Evolutionary conservation across 2,329 filamentous ascomycete species (phyloP).

Genomic region (Ilyonectria mors-panacis): DNA sequence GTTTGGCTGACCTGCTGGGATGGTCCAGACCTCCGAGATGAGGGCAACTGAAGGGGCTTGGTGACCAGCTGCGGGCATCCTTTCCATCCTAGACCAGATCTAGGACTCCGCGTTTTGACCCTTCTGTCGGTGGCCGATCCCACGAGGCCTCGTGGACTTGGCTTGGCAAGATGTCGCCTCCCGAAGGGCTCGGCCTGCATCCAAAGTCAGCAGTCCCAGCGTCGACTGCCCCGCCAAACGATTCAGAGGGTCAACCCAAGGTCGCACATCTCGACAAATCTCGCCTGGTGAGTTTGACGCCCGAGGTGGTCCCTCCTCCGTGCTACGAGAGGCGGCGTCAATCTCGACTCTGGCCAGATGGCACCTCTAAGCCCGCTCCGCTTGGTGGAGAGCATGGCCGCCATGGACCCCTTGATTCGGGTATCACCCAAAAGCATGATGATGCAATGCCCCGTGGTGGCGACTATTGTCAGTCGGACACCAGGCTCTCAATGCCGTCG

Average conservation of each 20-base stretch:
- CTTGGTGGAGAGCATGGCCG: slow-evolving; percentile 23
- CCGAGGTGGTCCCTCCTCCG: slow-evolving; percentile 34
- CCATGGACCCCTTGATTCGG: slow-evolving; percentile 27
- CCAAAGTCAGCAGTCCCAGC: slow-evolving; percentile 23
- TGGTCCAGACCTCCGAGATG: slow-evolving; percentile 20
- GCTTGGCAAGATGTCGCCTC: slow-evolving; percentile 41
- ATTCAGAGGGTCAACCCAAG: slow-evolving; percentile 16
- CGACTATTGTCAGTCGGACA: slow-evolving; percentile 28
- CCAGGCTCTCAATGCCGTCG: slow-evolving; percentile 32
- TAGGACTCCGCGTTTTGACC: slow-evolving; percentile 11
- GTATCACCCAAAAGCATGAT: slow-evolving; percentile 41
- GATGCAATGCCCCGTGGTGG: slow-evolving; percentile 38
- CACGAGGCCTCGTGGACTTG: slow-evolving; percentile 43
- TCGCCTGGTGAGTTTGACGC: slow-evolving; percentile 40
- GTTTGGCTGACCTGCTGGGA: slow-evolving; percentile 34
- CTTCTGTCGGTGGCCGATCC: slow-evolving; percentile 27
- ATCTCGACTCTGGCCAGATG: slow-evolving; percentile 25
- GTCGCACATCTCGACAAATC: slow-evolving; percentile 44
- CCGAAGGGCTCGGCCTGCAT: slow-evolving; percentile 41
- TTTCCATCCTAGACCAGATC: slow-evolving; percentile 35
- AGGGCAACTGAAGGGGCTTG: slow-evolving; percentile 36
- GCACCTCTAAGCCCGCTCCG: slow-evolving; percentile 13
- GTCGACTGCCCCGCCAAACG: slow-evolving; percentile 25
- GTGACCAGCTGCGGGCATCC: slow-evolving; percentile 26
- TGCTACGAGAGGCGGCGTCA: slow-evolving; percentile 37